Conservation (phyloP, 345 rosid species). For the Eucalyptus marginata region DNA sequence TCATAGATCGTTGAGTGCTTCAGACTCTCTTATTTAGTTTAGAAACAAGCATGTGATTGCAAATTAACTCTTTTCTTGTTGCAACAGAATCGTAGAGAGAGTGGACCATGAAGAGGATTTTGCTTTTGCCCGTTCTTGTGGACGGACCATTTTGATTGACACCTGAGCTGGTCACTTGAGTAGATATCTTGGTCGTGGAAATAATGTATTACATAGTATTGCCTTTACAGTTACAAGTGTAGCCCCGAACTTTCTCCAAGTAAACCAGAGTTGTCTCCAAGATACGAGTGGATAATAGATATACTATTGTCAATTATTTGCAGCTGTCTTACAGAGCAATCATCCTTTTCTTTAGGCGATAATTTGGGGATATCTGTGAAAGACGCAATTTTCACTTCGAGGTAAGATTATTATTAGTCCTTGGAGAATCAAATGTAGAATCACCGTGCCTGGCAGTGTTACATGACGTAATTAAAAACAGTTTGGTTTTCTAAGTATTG, state of each 20-base stretch:
- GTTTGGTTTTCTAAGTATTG: neutral
- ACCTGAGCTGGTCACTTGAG: neutral
- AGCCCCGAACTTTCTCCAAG: neutral
- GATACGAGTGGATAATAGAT: neutral
- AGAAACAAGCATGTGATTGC: neutral
- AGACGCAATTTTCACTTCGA: neutral
- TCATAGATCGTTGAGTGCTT: conserved; percentile 49
- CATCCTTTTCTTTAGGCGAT: neutral
- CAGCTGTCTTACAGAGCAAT: neutral
- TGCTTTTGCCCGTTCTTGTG: neutral
- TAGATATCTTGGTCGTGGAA: neutral
- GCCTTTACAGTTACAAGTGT: neutral
- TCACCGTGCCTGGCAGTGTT: neutral
- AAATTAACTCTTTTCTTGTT: neutral
- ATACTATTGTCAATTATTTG: neutral
- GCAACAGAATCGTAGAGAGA: neutral
- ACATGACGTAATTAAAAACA: neutral
- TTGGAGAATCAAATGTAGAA: neutral
- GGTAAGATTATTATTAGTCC: neutral
- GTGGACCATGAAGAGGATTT: neutral
- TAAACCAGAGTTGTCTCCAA: neutral
- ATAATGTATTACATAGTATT: neutral
- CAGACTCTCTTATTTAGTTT: neutral
- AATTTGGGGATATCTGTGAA: neutral
- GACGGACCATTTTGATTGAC: neutral